phyloP scores from a whole-genome alignment of 805 yeast genomes.

The Candida hungchunana region DNA sequence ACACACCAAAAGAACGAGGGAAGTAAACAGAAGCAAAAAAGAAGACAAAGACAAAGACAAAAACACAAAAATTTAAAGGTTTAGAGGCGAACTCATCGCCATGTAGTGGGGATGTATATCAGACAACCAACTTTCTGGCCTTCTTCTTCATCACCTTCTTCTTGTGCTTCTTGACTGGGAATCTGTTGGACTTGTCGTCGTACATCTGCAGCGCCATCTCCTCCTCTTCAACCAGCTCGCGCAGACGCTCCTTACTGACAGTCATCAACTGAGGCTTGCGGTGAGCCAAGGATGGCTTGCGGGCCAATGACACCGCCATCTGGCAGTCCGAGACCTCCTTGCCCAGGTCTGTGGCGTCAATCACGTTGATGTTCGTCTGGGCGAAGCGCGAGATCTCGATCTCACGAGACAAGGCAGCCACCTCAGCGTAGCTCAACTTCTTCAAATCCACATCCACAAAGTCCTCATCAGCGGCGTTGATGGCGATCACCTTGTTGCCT shows the following conservation, averaged over 20 bases:
- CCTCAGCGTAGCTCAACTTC: conserved; percentile 51
- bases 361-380: conserved; percentile 7
- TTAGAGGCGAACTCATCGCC: too few relatives aligned
- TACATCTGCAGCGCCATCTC: conserved; percentile 12
- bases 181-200: conserved; percentile 21
- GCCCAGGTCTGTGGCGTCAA: conserved; percentile 17
- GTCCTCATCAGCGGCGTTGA: conserved; percentile 31
- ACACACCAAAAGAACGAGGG: too few relatives aligned
- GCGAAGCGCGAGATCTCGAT: too few relatives aligned
- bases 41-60: too few relatives aligned
- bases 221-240: conserved; percentile 12
- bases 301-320: conserved; percentile 18
- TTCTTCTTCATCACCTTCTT: conserved; percentile 13
- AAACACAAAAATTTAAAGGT: too few relatives aligned
- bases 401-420: conserved; percentile 33
- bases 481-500: conserved; percentile 17
- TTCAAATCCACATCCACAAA: conserved; percentile 44
- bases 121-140: conserved; percentile 4
- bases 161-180: conserved; percentile 19
- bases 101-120: too few relatives aligned
- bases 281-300: not conserved
- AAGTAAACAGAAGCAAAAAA: too few relatives aligned
- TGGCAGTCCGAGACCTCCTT: conserved; percentile 18
- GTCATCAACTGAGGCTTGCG: too few relatives aligned
- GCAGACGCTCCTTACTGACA: too few relatives aligned